A percentile compares a stretch with the other conserved stretches of the same genome.
Evolutionary conservation across 2,329 filamentous ascomycete species (phyloP).

Genomic region (Coleophoma eucalyptorum): DNA sequence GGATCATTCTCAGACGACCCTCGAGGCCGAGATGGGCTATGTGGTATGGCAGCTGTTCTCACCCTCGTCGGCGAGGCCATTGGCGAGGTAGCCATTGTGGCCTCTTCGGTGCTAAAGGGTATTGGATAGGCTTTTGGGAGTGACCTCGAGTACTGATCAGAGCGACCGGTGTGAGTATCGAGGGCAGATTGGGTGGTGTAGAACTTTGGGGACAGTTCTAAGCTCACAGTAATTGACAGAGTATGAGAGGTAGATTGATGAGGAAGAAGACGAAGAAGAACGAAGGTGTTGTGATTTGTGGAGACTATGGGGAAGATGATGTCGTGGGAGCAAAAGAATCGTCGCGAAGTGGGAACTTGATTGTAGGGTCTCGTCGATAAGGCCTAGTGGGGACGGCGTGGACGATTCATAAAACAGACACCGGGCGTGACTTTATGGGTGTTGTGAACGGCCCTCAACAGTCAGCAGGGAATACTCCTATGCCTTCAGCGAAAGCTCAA

Average conservation of each 20-base stretch:
- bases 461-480: not conserved
- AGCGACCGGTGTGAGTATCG: too few relatives aligned
- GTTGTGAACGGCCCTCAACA: not conserved
- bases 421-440: too few relatives aligned
- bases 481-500: not conserved
- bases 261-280: not conserved
- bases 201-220: not conserved
- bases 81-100: not conserved
- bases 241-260: not conserved
- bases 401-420: not conserved
- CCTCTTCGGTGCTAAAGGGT: too few relatives aligned
- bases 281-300: not conserved
- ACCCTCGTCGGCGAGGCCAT: not conserved
- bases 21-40: constrained; percentile 11
- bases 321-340: not conserved
- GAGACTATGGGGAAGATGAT: not conserved
- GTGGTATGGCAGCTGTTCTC: constrained; percentile 2
- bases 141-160: too few relatives aligned
- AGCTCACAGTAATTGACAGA: not conserved
- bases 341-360: not conserved
- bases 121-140: too few relatives aligned
- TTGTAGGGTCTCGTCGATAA: not conserved
- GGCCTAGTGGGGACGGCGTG: not conserved
- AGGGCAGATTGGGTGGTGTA: not conserved
- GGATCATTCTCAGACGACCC: constrained; percentile 24